Base-by-base conservation (phyloP, 805 yeast species). In the Lachancea meyersii region DNA sequence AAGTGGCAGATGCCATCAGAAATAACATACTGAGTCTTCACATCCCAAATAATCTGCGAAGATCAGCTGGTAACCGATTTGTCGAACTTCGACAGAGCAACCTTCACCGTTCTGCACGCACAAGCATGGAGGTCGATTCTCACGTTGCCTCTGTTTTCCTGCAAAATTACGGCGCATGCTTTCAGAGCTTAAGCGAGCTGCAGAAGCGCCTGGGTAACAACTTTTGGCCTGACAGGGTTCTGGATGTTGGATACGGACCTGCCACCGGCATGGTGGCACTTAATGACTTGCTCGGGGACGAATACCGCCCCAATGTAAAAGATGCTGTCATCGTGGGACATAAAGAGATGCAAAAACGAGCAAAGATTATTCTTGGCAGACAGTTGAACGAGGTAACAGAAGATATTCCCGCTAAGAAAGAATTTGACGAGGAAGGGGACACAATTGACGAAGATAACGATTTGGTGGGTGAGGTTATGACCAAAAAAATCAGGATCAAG, bases 211-310 rank as follows among this genome's bases (percentile, higher is more conserved):
- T 72, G 17, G 82, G 80, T 0, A 67, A 65, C 0, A 55, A 57
- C 37, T 85, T 87, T 66, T 61, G 61, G 18, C 97, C 97, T 0
- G 55, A 72, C 22, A 68, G 76, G 4, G 76, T 93, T 0, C 68
- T 93, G 38, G 94, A 86, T 55, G 76, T 86, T 11, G 91, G 96
- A 0, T 80, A 73, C 57, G 97, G 98, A 0, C 97, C 98, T 1
- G 91, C 87, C 1, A 82, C 94, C 0, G 97, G 97, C 1, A 79
- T 93, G 69, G 65, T 89, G 13, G 97, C 95, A 0, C 67, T 88
- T 40, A 86, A 89, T 56, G 96, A 88, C 54, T 53, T 89, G 1
- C 77, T 86, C 79, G 88, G 85, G 0, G 72, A 72, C 2, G 72
- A 72, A 0, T 83, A 75, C 65, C 59, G 64, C 16, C 87, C 95